Conservation (phyloP, 495 filamentous ascomycete species). For the Aspergillus carlsbadensis region DNA sequence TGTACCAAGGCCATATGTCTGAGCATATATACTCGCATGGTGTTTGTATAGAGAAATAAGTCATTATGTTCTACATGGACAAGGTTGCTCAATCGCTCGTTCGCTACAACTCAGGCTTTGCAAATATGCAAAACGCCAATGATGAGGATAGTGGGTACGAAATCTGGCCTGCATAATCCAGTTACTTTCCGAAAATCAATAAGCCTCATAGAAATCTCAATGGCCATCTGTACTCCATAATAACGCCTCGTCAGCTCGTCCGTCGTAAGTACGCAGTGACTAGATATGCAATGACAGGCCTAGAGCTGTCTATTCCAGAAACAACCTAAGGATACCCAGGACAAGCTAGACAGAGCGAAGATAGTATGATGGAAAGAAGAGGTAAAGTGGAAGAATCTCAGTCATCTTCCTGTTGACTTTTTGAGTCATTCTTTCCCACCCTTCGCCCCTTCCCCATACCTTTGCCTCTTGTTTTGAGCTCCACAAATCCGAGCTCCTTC, state of each 20-base stretch:
- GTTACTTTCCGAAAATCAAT: too few species aligned
- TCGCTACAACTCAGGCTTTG: too few species aligned
- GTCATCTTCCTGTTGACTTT: neutral
- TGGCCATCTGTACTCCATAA: neutral
- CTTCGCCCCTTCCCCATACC: constrained; percentile 44
- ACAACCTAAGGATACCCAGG: neutral
- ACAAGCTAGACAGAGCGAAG: neutral
- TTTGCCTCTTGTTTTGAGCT: constrained; percentile 46
- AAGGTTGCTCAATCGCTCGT: too few species aligned
- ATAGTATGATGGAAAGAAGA: neutral
- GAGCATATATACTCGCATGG: neutral
- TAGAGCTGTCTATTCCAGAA: neutral
- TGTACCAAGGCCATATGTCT: neutral
- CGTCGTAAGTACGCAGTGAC: neutral
- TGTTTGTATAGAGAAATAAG: neutral
- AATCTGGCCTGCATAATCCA: too few species aligned
- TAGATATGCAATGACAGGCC: neutral
- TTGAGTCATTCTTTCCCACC: constrained; percentile 11
- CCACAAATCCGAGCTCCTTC: constrained; percentile 47
- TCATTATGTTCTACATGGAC: too few species aligned
- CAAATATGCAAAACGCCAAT: too few species aligned
- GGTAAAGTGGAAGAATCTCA: neutral
- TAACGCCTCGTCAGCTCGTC: constrained; percentile 1
- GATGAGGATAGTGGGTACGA: too few species aligned
- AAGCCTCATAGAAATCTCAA: too few species aligned